A percentile compares a stretch with the other conserved stretches of the same genome.
Conservation (phyloP, 169 alveolate species). For the Cryptosporidium andersoni region DNA sequence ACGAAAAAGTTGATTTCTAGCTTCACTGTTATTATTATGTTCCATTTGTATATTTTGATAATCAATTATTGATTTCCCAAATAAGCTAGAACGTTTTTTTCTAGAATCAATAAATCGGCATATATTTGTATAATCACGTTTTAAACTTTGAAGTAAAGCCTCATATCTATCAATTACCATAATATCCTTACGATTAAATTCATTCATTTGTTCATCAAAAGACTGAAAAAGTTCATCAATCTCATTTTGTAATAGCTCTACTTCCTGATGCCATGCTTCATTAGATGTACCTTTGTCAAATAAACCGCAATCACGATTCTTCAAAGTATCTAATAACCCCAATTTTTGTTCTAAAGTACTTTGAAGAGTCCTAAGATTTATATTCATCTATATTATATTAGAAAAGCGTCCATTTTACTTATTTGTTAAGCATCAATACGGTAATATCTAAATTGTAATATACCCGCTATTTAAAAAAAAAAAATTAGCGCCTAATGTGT, state of each 20-base stretch:
- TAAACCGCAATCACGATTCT: conserved; percentile 5
- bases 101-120: conserved; percentile 53
- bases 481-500: neutral
- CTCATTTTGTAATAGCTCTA: conserved; percentile 23
- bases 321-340: conserved; percentile 27
- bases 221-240: conserved; percentile 28
- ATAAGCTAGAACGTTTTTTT: conserved; percentile 10
- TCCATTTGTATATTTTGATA: conserved; percentile 24
- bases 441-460: neutral
- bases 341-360: conserved; percentile 29
- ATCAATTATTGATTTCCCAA: neutral
- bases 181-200: conserved; percentile 7
- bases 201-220: conserved; percentile 21
- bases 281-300: neutral
- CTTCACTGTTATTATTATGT: neutral
- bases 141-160: conserved; percentile 17
- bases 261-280: conserved; percentile 7
- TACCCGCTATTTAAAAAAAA: neutral
- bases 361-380: conserved; percentile 29
- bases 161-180: conserved; percentile 22
- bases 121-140: conserved; percentile 29
- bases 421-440: too few species aligned
- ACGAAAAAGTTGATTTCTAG: conserved; percentile 11
- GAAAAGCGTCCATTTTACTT: neutral
- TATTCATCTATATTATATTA: conserved; percentile 3